Evolutionary conservation across 768 basidiomycete genomes (phyloP).

Genomic region (Krasilnikovozyma curviuscula): DNA sequence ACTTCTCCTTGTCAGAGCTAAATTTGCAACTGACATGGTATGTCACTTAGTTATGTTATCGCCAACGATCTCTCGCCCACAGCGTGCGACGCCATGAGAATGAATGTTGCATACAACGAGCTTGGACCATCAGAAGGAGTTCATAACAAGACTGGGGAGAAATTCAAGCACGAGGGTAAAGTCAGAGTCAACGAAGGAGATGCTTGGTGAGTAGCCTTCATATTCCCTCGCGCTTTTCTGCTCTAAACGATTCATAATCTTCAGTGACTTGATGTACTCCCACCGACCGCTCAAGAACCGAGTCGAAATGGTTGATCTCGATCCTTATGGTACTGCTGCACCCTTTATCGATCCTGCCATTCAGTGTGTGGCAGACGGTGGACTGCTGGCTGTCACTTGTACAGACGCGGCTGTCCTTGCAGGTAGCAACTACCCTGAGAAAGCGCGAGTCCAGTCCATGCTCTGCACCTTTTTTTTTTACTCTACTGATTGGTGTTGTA

Average conservation of each 20-base stretch:
- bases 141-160: neutral
- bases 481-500: neutral
- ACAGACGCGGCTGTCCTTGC: constrained; percentile 89
- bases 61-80: constrained; percentile 79
- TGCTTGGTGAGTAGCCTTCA: constrained; percentile 47
- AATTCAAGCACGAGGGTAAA: constrained; percentile 30
- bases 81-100: constrained; percentile 65
- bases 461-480: neutral
- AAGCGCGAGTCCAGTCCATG: constrained; percentile 61
- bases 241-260: neutral
- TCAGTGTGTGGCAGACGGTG: constrained; percentile 70
- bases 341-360: constrained; percentile 93
- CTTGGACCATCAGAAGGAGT: constrained; percentile 26
- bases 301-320: constrained; percentile 90
- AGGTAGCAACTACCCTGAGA: constrained; percentile 84
- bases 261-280: constrained; percentile 70
- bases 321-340: constrained; percentile 92
- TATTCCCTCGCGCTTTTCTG: neutral
- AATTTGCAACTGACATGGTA: neutral
- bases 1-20: constrained; percentile 1
- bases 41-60: constrained; percentile 65
- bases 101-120: constrained; percentile 67
- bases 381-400: constrained; percentile 84
- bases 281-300: constrained; percentile 52
- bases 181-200: constrained; percentile 80